Evolutionary conservation across 495 filamentous ascomycete species (phyloP), one percentile per base, ranked within the genome.

Genomic region (Penicillium manginii): DNA sequence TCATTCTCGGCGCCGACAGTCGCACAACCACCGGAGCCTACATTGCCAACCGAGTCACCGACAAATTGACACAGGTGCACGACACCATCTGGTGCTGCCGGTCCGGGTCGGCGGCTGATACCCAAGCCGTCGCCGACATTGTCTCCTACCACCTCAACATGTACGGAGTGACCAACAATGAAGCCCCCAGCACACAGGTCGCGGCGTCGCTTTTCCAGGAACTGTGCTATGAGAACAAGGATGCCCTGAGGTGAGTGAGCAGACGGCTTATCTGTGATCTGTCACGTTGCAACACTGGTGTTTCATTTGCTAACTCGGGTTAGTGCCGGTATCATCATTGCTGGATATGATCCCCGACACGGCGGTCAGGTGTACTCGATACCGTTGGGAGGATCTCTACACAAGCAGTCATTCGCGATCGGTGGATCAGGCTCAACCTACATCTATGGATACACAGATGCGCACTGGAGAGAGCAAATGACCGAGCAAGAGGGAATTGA

Each of bases 71-170:
- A 62, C 91, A 93, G 77, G 93, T 98, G 42, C 90, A 96, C 76
- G 94, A 98, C 75, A 98, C 93, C 49, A 97, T 98, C 73, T 98
- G 94, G 94, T 98, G 94, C 83, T 98, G 94, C 79, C 88, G 88
- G 62, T 97, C 96, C 52, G 94, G 94, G 29, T 98, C 94, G 11
- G 94, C 94, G 19, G 94, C 94, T 65, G 94, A 98, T 73, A 98
- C 94, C 54, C 94, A 98, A 77, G 96, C 94, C 21, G 89, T 98
- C 43, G 96, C 94, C 50, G 94, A 98, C 70, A 97, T 98, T 61
- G 94, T 98, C 43, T 90, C 93, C 66, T 97, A 97, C 75, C 88
- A 98, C 71, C 84, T 98, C 47, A 91, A 91, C 73, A 86, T 96
- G 83, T 97, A 96, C 76, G 88, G 88, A 43, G 89, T 96, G 69